Percentiles rank a stretch among this genome's conserved stretches.
Evolutionary conservation across 225 moss, liverwort and hornwort genomes (phyloP).

Genomic region (Straminergon stramineum): DNA sequence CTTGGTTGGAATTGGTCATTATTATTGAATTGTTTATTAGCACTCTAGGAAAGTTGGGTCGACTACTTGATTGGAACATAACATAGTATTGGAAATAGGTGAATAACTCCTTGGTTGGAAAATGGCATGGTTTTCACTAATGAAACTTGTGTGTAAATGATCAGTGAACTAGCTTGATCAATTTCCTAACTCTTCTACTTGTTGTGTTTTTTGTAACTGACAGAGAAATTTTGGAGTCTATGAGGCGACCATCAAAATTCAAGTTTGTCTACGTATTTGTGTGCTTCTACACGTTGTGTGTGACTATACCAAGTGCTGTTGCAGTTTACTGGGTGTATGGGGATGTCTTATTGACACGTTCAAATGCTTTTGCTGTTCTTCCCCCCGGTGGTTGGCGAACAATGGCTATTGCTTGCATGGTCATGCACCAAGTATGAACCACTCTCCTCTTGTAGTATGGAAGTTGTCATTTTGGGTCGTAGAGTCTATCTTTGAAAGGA

Average conservation of each 20-base stretch:
- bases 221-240: conserved; percentile 58
- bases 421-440: conserved; percentile 44
- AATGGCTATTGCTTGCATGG: conserved; percentile 30
- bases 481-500: not conserved
- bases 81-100: not conserved
- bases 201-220: not conserved
- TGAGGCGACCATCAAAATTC: conserved; percentile 41
- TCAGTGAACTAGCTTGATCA: no score
- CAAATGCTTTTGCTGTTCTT: conserved; percentile 54
- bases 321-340: conserved; percentile 53
- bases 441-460: not conserved
- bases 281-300: conserved; percentile 29
- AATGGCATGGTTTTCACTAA: not conserved
- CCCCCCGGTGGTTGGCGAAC: conserved; percentile 27
- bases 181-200: not conserved
- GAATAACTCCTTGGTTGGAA: not conserved
- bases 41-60: not conserved
- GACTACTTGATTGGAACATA: not conserved
- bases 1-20: not conserved
- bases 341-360: conserved; percentile 27
- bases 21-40: not conserved
- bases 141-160: not conserved
- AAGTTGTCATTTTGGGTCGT: not conserved
- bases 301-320: conserved; percentile 33
- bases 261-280: conserved; percentile 23